Evolutionary conservation across 129 eudicot species (phyloP).

Genomic region (Chrysanthemum makinoi): DNA sequence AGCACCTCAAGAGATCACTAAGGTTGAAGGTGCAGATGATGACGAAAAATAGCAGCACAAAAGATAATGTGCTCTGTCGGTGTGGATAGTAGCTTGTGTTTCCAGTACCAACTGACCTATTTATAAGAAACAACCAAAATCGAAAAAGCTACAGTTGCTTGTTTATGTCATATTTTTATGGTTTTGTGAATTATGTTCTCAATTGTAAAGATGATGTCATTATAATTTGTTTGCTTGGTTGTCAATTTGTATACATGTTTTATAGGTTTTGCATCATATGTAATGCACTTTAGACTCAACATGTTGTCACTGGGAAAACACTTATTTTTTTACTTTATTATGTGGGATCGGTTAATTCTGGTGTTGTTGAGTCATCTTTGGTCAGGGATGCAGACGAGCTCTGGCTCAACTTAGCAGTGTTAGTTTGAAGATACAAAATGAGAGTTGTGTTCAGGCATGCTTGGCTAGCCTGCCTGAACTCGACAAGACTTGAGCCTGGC

Average conservation of each 20-base stretch:
- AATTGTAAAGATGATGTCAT: conserved; percentile 32
- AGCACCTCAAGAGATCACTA: conserved; percentile 46
- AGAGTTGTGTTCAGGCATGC: too few relatives aligned
- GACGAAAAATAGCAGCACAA: conserved; percentile 30
- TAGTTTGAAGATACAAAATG: too few relatives aligned
- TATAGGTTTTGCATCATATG: not conserved
- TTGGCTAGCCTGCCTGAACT: too few relatives aligned
- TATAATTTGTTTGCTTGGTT: conserved; percentile 28
- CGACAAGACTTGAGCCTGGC: too few relatives aligned
- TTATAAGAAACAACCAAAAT: conserved; percentile 22
- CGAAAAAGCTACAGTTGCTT: conserved; percentile 25
- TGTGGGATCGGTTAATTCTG: not conserved
- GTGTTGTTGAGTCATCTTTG: not conserved
- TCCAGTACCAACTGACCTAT: conserved; percentile 21
- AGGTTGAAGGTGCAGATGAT: conserved; percentile 25
- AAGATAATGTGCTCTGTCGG: not conserved
- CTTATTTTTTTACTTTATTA: not conserved
- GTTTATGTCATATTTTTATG: conserved; percentile 28
- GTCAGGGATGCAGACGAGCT: too few relatives aligned
- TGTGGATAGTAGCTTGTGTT: conserved; percentile 28
- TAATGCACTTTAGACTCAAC: not conserved
- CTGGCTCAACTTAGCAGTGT: too few relatives aligned
- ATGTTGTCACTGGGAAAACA: not conserved
- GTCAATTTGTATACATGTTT: not conserved
- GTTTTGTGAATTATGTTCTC: conserved; percentile 25